These are phyloP conservation scores for Leccinellum luteum DNA, from an alignment of 768 basidiomycete genomes.

Conservation along the genomic window DNA sequence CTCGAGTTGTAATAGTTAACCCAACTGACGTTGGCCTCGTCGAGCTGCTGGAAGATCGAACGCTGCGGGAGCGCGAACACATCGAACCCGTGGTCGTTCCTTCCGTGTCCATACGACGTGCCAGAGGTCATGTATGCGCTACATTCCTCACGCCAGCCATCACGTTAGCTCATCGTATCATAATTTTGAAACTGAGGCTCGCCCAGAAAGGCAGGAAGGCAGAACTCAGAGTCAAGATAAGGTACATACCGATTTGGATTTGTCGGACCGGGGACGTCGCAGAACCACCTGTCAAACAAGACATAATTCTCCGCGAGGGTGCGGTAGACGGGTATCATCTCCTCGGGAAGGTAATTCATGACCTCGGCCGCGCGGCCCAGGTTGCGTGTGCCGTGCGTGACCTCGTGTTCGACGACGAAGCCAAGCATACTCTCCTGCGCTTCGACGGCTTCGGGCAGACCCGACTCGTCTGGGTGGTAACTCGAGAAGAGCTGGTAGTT, in stretches of 20 bases:
- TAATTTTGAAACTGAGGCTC: neutral
- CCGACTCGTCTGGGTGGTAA: slow-evolving; percentile 22
- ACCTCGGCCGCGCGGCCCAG: slow-evolving; percentile 17
- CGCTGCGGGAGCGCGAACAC: slow-evolving; percentile 24
- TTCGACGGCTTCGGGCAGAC: neutral
- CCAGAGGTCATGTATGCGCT: slow-evolving; percentile 28
- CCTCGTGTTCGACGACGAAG: slow-evolving; percentile 20
- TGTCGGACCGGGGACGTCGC: slow-evolving; percentile 26
- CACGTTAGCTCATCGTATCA: neutral
- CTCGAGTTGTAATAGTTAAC: slow-evolving; percentile 28
- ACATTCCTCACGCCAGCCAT: neutral
- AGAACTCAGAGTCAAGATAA: neutral
- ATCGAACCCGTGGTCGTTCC: slow-evolving; percentile 13
- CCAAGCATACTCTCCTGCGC: slow-evolving; percentile 19
- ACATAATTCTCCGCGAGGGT: slow-evolving; percentile 25
- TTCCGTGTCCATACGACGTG: slow-evolving; percentile 25
- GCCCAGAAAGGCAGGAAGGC: neutral
- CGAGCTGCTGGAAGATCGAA: slow-evolving; percentile 28
- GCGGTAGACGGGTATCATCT: slow-evolving; percentile 23
- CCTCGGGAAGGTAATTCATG: slow-evolving; percentile 21
- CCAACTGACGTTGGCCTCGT: slow-evolving; percentile 25
- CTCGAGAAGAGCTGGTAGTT: slow-evolving; percentile 23
- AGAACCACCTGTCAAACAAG: slow-evolving; percentile 25
- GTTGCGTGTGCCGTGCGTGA: slow-evolving; percentile 11
- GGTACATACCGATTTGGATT: slow-evolving; percentile 24